Base-by-base conservation (phyloP, 1,139 yeast species). In the Yamadazyma songkhlaensis region DNA sequence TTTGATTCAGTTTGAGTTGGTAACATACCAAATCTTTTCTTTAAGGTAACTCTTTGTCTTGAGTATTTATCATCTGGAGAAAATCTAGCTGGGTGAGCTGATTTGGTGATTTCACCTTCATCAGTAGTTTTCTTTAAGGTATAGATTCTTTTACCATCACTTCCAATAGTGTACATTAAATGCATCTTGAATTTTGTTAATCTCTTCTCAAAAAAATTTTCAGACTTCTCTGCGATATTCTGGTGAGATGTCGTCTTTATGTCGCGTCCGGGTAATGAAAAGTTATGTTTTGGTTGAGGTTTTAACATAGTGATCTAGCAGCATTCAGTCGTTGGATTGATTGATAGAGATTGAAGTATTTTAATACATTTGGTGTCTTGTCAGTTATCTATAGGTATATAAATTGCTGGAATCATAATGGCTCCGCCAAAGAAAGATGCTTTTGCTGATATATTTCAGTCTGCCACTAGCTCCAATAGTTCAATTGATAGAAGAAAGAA, bases 41-140 rank as follows among this genome's bases (percentile, higher is more conserved):
- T 94, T 61, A 94, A 78, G 38, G 97, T 92, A 38, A 92, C 97
- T 78, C 99, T 86, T 71, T 94, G 97, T 77, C 97, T 85, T 41
- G 98, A 92, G 75, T 88, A 92, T 72, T 92, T 92, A 78, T 92
- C 99, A 62, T 92, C 99, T 53, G 99, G 99, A 34, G 98, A 92
- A 66, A 92, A 92, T 67, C 99, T 82, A 40, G 99, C 98, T 46
- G 99, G 99, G 66, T 94, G 99, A 25, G 98, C 98, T 49, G 96
- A 86, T 72, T 89, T 88, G 62, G 99, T 94, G 74, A 92, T 89
- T 65, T 89, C 96, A 47, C 97, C 97, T 9, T 73, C 68, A 46
- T 76, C 89, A 37, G 95, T 82, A 53, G 61, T 49, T 73, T 94
- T 94, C 67, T 86, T 74, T 53, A 94, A 77, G 39, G 99, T 94